Evolutionary conservation across 176 grass and related monocot species (phyloP).

Genomic region (Tillandsia leiboldiana): DNA sequence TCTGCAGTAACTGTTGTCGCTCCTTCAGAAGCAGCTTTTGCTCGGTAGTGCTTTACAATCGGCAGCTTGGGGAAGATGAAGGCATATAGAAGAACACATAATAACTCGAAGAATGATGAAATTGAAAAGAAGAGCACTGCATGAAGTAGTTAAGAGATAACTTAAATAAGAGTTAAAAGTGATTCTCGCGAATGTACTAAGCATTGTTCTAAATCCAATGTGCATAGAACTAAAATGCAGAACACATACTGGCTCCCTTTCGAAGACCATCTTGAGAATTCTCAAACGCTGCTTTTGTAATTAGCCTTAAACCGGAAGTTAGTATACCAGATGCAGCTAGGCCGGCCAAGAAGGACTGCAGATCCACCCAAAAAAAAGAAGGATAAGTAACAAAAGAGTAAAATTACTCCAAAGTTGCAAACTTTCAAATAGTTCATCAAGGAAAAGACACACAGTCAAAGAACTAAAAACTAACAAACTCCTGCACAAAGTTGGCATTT

Average conservation of each 20-base stretch:
- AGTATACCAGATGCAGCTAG: slow-evolving; percentile 51
- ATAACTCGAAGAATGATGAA: slow-evolving; percentile 49
- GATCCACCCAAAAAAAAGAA: slow-evolving; percentile 12
- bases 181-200: background rate
- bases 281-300: slow-evolving; percentile 58
- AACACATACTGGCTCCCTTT: slow-evolving; percentile 52
- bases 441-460: background rate
- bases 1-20: slow-evolving; percentile 55
- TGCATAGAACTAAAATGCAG: background rate
- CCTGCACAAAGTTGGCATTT: too few species aligned
- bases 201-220: background rate
- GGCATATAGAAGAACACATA: slow-evolving; percentile 50
- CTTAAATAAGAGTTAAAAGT: background rate
- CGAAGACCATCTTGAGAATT: slow-evolving; percentile 53
- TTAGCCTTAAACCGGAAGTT: slow-evolving; percentile 47
- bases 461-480: background rate
- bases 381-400: slow-evolving; percentile 14
- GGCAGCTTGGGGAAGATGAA: slow-evolving; percentile 79
- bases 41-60: slow-evolving; percentile 65
- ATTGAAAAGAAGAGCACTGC: slow-evolving; percentile 63
- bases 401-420: background rate
- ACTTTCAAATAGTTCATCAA: background rate
- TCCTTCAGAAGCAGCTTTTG: slow-evolving; percentile 58
- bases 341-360: slow-evolving; percentile 52
- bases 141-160: slow-evolving; percentile 1